Conservation (phyloP, 129 eudicot species). For the Lactuca saligna region DNA sequence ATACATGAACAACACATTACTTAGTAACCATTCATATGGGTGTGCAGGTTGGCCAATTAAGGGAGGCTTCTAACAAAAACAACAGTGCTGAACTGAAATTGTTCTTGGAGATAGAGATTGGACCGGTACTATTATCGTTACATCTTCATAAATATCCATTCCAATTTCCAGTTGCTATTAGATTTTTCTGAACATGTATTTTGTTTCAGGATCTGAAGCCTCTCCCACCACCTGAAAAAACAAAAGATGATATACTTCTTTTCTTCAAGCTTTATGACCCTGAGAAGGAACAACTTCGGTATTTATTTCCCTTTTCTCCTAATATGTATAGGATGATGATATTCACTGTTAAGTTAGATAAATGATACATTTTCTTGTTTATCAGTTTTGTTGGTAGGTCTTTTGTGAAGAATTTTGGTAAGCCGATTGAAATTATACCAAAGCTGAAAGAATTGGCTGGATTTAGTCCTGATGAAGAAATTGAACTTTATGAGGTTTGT, state of each 20-base stretch:
- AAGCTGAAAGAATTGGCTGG: slow-evolving; percentile 85
- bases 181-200: not conserved
- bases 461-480: slow-evolving; percentile 73
- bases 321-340: not conserved
- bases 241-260: slow-evolving; percentile 82
- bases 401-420: slow-evolving; percentile 70
- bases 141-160: not conserved
- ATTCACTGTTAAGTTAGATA: not conserved
- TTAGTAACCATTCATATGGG: slow-evolving; percentile 1
- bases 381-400: slow-evolving; percentile 81
- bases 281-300: slow-evolving; percentile 93
- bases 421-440: slow-evolving; percentile 67
- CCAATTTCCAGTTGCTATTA: not conserved
- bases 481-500: slow-evolving; percentile 87
- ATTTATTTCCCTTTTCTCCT: not conserved
- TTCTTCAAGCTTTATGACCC: slow-evolving; percentile 94
- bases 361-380: slow-evolving; percentile 1
- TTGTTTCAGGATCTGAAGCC: slow-evolving; percentile 66
- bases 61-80: slow-evolving; percentile 75
- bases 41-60: slow-evolving; percentile 82
- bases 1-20: too few relatives aligned
- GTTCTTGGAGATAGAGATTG: slow-evolving; percentile 83
- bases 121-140: slow-evolving; percentile 48
- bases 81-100: slow-evolving; percentile 88
- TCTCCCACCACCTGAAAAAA: slow-evolving; percentile 69